A percentile compares a stretch with the other conserved stretches of the same genome.
Conservation (phyloP, 345 rosid genomes). For the Bretschneidera sinensis region DNA sequence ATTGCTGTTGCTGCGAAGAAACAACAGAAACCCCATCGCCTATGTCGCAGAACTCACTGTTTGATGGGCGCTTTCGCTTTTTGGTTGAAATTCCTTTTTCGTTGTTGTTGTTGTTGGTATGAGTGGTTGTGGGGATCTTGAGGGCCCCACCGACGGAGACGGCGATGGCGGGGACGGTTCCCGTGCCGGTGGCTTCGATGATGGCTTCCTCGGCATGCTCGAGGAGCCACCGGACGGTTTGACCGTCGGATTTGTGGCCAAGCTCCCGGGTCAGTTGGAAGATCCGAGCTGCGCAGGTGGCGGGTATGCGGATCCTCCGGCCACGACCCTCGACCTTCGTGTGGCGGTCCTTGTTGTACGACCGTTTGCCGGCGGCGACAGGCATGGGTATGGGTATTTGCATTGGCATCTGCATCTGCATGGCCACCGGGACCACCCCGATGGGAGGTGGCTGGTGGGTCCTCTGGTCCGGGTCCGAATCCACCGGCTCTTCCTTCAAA, state of each 20-base stretch:
- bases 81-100: conserved; percentile 21
- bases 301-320: conserved; percentile 69
- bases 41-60: conserved; percentile 45
- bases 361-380: too few species aligned
- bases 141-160: conserved; percentile 64
- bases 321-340: conserved; percentile 90
- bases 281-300: conserved; percentile 68
- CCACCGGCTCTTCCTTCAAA: too few species aligned
- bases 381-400: too few species aligned
- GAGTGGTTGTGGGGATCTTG: conserved; percentile 47
- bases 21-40: conserved; percentile 21
- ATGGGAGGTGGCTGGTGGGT: too few species aligned
- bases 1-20: too few species aligned
- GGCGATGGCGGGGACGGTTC: conserved; percentile 77
- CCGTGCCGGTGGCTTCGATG: conserved; percentile 66
- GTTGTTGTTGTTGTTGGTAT: conserved; percentile 21
- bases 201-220: conserved; percentile 73
- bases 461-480: too few species aligned
- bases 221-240: conserved; percentile 69
- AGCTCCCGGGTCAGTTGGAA: conserved; percentile 74
- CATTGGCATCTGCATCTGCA: too few species aligned
- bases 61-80: conserved; percentile 42
- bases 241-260: conserved; percentile 75
- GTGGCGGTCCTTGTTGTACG: conserved; percentile 55
- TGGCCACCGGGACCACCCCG: too few species aligned